Percentiles rank a stretch among this genome's conserved stretches.
phyloP scores from a whole-genome alignment of 2,329 filamentous ascomycete genomes.

The Hypoxylon sp. region DNA sequence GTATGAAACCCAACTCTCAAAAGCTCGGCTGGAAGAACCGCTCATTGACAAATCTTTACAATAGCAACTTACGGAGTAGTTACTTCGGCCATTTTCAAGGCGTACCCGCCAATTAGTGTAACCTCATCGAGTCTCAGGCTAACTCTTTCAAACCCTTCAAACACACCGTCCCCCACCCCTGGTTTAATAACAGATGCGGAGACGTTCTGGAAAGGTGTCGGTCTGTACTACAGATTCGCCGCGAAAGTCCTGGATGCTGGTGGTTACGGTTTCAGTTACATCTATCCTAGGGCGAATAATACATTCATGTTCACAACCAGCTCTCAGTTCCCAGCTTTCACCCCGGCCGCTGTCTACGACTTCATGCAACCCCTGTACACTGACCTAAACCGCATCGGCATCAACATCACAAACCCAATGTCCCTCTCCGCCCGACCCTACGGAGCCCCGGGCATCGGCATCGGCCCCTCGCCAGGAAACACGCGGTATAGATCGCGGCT shows the following conservation, averaged over 20 bases:
- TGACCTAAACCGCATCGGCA: conserved; percentile 53
- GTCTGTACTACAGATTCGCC: conserved; percentile 54
- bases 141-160: conserved; percentile 18
- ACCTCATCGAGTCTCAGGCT: conserved; percentile 47
- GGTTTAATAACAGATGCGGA: conserved; percentile 41
- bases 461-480: conserved; percentile 51
- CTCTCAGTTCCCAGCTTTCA: conserved; percentile 54
- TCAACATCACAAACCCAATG: conserved; percentile 50
- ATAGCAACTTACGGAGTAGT: conserved; percentile 53
- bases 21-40: neutral
- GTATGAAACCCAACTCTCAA: conserved; percentile 46
- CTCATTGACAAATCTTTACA: conserved; percentile 5
- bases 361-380: conserved; percentile 56
- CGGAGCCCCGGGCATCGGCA: conserved; percentile 48
- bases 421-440: conserved; percentile 50
- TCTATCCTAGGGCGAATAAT: conserved; percentile 49
- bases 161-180: conserved; percentile 25
- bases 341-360: conserved; percentile 39
- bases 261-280: conserved; percentile 57
- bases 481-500: conserved; percentile 55
- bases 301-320: conserved; percentile 54
- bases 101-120: conserved; percentile 48
- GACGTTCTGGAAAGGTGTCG: conserved; percentile 54
- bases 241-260: conserved; percentile 55
- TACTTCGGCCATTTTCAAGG: conserved; percentile 53